Conservation (phyloP, 2,329 filamentous ascomycete genomes). For the Epicoccum sorghinum region DNA sequence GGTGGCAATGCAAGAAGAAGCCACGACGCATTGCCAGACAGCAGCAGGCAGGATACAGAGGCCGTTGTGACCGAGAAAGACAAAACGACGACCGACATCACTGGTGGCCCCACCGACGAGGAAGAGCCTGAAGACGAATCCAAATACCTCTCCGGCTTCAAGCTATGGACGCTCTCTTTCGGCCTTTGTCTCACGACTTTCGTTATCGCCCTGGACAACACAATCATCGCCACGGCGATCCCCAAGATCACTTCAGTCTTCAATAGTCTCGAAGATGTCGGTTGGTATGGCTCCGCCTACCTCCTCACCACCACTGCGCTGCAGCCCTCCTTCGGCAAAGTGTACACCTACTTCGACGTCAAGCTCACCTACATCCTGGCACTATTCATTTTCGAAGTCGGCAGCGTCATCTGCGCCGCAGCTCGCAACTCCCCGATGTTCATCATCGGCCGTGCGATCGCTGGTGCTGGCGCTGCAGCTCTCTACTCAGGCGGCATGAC, state of each 20-base stretch:
- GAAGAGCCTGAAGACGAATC: conserved; percentile 44
- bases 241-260: conserved; percentile 51
- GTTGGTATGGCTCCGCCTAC: conserved; percentile 54
- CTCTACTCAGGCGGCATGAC: conserved; percentile 60
- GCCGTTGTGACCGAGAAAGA: background rate
- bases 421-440: conserved; percentile 58
- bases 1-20: background rate
- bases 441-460: conserved; percentile 61
- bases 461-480: conserved; percentile 60
- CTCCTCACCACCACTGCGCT: conserved; percentile 52
- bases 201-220: conserved; percentile 49
- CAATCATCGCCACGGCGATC: conserved; percentile 49
- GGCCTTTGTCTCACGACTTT: conserved; percentile 46
- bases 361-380: conserved; percentile 58
- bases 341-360: conserved; percentile 65
- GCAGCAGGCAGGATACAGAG: background rate
- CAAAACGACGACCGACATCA: background rate
- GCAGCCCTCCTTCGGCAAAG: conserved; percentile 59
- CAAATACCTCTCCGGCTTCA: conserved; percentile 42
- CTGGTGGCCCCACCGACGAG: conserved; percentile 14
- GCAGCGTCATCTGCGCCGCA: conserved; percentile 60
- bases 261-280: conserved; percentile 49
- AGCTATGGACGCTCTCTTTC: conserved; percentile 42
- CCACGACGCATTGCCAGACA: background rate
- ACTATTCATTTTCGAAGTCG: conserved; percentile 57